Evolutionary conservation across 768 basidiomycete genomes (phyloP).

Genomic region (Termitomyces heimii): DNA sequence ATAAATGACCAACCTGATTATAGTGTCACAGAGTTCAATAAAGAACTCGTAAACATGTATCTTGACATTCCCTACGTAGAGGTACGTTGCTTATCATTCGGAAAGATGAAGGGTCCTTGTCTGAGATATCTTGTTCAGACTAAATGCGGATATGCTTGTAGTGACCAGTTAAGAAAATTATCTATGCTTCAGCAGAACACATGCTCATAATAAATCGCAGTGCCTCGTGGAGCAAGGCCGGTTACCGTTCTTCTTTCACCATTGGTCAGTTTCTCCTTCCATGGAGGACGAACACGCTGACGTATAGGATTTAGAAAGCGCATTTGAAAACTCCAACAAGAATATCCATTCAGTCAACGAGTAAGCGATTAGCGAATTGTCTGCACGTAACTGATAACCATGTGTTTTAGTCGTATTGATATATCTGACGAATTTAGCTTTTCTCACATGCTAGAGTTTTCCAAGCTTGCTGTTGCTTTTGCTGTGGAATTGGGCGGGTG

Average conservation of each 20-base stretch:
- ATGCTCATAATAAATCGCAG: conserved; percentile 26
- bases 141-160: conserved; percentile 91
- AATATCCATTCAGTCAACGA: conserved; percentile 80
- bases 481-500: conserved; percentile 67
- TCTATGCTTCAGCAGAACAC: conserved; percentile 22
- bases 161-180: conserved; percentile 64
- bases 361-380: conserved; percentile 39
- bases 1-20: conserved; percentile 7
- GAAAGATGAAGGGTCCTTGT: conserved; percentile 1
- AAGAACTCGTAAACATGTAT: conserved; percentile 69
- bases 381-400: conserved; percentile 10
- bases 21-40: conserved; percentile 80
- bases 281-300: conserved; percentile 10
- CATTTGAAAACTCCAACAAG: conserved; percentile 73
- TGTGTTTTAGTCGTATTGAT: conserved; percentile 61
- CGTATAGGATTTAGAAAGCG: conserved; percentile 41
- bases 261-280: conserved; percentile 48
- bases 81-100: conserved; percentile 19
- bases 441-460: conserved; percentile 83
- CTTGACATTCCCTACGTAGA: conserved; percentile 78
- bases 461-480: conserved; percentile 76
- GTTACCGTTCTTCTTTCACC: conserved; percentile 80
- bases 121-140: conserved; percentile 41
- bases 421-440: conserved; percentile 88
- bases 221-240: conserved; percentile 82